A percentile compares a stretch with the other conserved stretches of the same genome.
phyloP scores from a whole-genome alignment of 352 stramenopile genomes.

The Detonula confervacea region DNA sequence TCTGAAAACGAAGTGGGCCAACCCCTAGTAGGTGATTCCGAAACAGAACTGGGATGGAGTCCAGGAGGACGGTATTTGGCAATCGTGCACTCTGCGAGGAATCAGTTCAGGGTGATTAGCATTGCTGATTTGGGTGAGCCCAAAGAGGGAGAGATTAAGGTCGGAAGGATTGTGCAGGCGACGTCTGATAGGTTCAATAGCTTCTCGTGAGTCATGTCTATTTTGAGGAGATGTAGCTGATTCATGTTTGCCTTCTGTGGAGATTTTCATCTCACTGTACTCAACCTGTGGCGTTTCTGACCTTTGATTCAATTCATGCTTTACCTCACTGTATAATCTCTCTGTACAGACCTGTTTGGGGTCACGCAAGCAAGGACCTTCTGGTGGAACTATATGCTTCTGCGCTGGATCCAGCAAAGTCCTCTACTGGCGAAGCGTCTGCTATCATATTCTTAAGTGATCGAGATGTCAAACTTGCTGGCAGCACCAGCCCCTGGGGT shows the following conservation, averaged over 20 bases:
- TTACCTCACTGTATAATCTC: neutral
- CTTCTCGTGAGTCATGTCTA: slow-evolving; percentile 23
- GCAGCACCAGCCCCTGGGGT: slow-evolving; percentile 68
- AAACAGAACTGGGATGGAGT: slow-evolving; percentile 45
- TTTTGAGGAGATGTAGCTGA: neutral
- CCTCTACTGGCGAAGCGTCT: slow-evolving; percentile 36
- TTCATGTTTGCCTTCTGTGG: neutral
- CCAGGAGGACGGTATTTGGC: slow-evolving; percentile 72
- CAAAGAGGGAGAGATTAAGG: slow-evolving; percentile 38
- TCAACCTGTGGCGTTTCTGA: too few species aligned
- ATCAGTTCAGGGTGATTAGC: slow-evolving; percentile 77
- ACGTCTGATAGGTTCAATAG: slow-evolving; percentile 77
- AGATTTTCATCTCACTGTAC: too few species aligned
- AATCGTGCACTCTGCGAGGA: slow-evolving; percentile 67
- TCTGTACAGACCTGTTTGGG: slow-evolving; percentile 9
- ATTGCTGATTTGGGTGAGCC: slow-evolving; percentile 71
- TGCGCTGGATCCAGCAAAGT: slow-evolving; percentile 14
- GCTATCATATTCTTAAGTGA: slow-evolving; percentile 76
- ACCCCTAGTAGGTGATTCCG: slow-evolving; percentile 56
- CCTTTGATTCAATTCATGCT: too few species aligned
- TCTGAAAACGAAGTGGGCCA: slow-evolving; percentile 67
- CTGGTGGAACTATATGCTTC: slow-evolving; percentile 26
- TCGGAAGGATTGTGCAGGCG: slow-evolving; percentile 71
- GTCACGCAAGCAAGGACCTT: slow-evolving; percentile 43
- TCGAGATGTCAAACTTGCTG: slow-evolving; percentile 62